A percentile compares a stretch with the other conserved stretches of the same genome.
These are phyloP conservation scores for Exobasidium rhododendri DNA, from an alignment of 1,284 basidiomycete species.

Conservation along the genomic window DNA sequence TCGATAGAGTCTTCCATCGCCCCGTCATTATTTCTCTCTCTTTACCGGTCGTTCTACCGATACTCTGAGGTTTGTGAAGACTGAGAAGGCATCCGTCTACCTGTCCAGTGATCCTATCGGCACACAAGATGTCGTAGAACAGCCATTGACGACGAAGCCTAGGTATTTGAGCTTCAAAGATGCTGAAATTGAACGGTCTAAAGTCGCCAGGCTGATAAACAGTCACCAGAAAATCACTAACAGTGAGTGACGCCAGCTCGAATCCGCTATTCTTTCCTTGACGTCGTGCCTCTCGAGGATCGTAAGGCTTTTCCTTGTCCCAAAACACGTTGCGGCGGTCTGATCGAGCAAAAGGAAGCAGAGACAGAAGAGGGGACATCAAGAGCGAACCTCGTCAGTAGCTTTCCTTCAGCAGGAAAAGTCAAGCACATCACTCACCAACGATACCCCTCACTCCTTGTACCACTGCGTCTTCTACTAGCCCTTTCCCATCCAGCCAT, in stretches of 20 bases:
- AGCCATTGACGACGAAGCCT: slow-evolving; percentile 88
- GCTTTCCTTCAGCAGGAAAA: not conserved
- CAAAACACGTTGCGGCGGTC: slow-evolving; percentile 86
- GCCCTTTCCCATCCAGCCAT: slow-evolving; percentile 94
- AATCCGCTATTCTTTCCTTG: slow-evolving; percentile 76
- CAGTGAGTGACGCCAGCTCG: slow-evolving; percentile 78
- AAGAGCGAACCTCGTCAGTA: slow-evolving; percentile 1
- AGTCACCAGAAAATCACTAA: slow-evolving; percentile 91
- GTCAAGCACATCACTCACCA: slow-evolving; percentile 64
- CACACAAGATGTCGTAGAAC: slow-evolving; percentile 77
- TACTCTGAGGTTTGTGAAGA: slow-evolving; percentile 91
- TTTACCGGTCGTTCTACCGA: slow-evolving; percentile 79
- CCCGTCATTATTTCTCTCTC: slow-evolving; percentile 62
- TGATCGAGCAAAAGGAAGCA: slow-evolving; percentile 56
- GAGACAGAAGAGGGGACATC: not conserved
- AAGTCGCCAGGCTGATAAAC: slow-evolving; percentile 91
- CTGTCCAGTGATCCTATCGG: slow-evolving; percentile 93
- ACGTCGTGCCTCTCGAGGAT: slow-evolving; percentile 78
- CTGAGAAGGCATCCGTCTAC: slow-evolving; percentile 98
- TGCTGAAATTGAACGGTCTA: slow-evolving; percentile 81
- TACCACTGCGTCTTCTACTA: slow-evolving; percentile 83
- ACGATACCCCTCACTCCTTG: slow-evolving; percentile 91
- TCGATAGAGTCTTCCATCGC: slow-evolving; percentile 85
- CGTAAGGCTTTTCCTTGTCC: slow-evolving; percentile 73
- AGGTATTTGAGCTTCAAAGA: slow-evolving; percentile 87